These are phyloP conservation scores for Umbelopsis sp. DNA, from an alignment of 192 early-diverging fungal genomes.

Conservation along the genomic window DNA sequence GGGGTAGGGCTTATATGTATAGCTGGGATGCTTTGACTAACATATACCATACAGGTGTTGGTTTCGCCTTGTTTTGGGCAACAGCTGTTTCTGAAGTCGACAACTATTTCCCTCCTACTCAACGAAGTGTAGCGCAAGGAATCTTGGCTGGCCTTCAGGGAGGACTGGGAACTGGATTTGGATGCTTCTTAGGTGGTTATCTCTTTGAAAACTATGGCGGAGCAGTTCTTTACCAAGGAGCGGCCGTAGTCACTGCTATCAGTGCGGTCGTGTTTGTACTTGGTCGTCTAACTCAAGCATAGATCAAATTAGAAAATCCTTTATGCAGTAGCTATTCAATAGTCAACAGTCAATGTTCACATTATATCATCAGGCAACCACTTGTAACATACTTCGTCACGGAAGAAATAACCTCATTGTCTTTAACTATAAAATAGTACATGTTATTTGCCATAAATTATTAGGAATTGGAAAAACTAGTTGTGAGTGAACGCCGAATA, in stretches of 20 bases:
- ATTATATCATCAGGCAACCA: no score
- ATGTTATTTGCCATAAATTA: no score
- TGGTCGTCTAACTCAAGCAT: slow-evolving; percentile 1
- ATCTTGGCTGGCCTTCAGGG: slow-evolving; percentile 23
- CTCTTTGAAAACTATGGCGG: slow-evolving; percentile 20
- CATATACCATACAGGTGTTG: background rate
- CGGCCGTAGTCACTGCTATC: background rate
- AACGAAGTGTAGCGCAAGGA: slow-evolving; percentile 23
- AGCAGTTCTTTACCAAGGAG: background rate
- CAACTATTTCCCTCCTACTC: slow-evolving; percentile 22
- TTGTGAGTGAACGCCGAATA: no score
- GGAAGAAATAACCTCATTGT: no score
- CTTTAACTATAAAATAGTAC: no score
- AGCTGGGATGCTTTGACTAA: background rate
- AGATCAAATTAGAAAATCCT: background rate
- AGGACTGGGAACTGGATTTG: slow-evolving; percentile 24
- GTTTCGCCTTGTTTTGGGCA: slow-evolving; percentile 27
- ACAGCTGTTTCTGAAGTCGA: slow-evolving; percentile 25
- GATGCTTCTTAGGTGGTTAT: slow-evolving; percentile 21
- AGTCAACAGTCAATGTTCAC: no score
- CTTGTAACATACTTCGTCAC: no score
- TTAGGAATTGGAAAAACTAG: no score
- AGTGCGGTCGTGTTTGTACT: slow-evolving; percentile 8
- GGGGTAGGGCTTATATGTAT: no score
- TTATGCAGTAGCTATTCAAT: no score